These are phyloP conservation scores for Dactylellina drechsleri DNA, from an alignment of 2,329 filamentous ascomycete species.

Conservation along the genomic window DNA sequence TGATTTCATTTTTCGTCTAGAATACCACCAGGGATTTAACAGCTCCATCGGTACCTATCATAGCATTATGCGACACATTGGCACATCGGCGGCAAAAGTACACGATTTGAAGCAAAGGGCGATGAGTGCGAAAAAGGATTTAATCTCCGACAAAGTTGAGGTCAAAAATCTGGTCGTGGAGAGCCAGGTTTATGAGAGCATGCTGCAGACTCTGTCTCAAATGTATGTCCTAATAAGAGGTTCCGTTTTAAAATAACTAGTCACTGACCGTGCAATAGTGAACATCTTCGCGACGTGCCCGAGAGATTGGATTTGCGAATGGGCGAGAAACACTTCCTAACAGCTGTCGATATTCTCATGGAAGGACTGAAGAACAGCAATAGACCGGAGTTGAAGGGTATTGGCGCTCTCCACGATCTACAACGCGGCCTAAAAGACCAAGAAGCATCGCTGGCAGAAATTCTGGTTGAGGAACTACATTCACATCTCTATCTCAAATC, in stretches of 20 bases:
- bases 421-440: conserved; percentile 91
- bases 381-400: conserved; percentile 87
- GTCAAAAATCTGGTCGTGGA: conserved; percentile 87
- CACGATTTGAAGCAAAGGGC: conserved; percentile 85
- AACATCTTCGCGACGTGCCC: conserved; percentile 87
- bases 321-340: conserved; percentile 93
- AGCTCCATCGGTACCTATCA: conserved; percentile 99
- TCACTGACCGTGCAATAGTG: conserved; percentile 62
- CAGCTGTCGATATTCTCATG: conserved; percentile 90
- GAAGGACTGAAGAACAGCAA: conserved; percentile 84
- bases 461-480: conserved; percentile 94
- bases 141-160: conserved; percentile 87
- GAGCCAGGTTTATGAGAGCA: conserved; percentile 88
- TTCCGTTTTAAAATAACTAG: neutral
- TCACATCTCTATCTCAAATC: conserved; percentile 98
- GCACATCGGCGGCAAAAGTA: conserved; percentile 85
- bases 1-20: conserved; percentile 61
- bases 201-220: conserved; percentile 82
- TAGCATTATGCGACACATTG: conserved; percentile 95
- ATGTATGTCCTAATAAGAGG: conserved; percentile 63
- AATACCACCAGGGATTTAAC: conserved; percentile 99
- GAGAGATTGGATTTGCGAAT: conserved; percentile 94
- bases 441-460: conserved; percentile 90
- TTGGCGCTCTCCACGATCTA: conserved; percentile 86
- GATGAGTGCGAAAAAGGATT: conserved; percentile 78